Conservation (phyloP, 2,329 filamentous ascomycete genomes). For the Aspergillus ochraceoroseus region DNA sequence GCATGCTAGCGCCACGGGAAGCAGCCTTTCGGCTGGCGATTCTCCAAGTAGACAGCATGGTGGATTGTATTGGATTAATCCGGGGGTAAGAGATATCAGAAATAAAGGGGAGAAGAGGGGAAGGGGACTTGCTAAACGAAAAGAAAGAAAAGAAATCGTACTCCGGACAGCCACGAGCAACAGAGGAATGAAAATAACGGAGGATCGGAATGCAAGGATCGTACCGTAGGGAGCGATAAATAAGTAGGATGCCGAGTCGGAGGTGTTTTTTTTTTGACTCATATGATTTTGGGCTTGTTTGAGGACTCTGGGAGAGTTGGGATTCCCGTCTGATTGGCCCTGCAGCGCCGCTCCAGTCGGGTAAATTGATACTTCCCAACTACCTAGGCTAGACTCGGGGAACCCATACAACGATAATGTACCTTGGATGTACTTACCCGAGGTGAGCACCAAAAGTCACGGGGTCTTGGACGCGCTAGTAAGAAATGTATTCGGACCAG, state of each 20-base stretch:
- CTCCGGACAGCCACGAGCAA: no score
- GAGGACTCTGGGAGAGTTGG: conserved; percentile 18
- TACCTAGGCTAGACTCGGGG: conserved; percentile 1
- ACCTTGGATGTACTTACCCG: no score
- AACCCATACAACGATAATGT: no score
- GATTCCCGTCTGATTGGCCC: conserved; percentile 1
- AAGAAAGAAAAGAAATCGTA: conserved; percentile 9
- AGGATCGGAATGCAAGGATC: conserved; percentile 6
- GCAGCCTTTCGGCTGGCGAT: conserved; percentile 42
- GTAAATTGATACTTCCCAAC: conserved; percentile 3
- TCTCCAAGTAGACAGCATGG: conserved; percentile 47
- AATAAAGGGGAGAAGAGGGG: conserved; percentile 2
- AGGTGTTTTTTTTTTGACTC: conserved; percentile 23
- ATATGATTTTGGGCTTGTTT: conserved; percentile 19
- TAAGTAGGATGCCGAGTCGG: conserved; percentile 15
- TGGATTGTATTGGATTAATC: conserved; percentile 6
- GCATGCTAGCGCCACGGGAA: conserved; percentile 38
- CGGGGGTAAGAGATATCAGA: conserved; percentile 2
- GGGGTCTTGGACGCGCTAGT: no score
- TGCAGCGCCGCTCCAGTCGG: background rate
- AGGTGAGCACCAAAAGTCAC: no score
- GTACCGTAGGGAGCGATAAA: conserved; percentile 10
- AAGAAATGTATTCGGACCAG: no score
- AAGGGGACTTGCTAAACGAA: conserved; percentile 1
- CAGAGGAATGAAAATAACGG: conserved; percentile 3